Conservation (phyloP, 805 yeast genomes). For the baker's yeast (Saccharomyces cerevisiae) region DNA sequence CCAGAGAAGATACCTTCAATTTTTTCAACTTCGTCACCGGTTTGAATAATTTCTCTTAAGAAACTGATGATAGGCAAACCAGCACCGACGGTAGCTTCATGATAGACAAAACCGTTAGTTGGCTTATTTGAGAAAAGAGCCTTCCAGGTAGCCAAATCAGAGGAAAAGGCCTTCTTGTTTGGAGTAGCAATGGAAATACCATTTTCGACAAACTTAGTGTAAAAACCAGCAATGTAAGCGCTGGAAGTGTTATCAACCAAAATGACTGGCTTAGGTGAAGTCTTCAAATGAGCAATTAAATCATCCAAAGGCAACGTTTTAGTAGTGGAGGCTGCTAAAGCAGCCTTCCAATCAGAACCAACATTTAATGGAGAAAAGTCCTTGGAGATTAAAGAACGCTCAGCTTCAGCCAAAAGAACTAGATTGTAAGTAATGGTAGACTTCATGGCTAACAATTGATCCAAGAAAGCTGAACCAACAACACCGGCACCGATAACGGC, state of each 20-base stretch:
- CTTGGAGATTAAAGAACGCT: slow-evolving; percentile 55
- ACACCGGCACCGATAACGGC: slow-evolving; percentile 87
- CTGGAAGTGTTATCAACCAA: slow-evolving; percentile 92
- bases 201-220: slow-evolving; percentile 61
- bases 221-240: slow-evolving; percentile 63
- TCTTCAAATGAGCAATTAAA: slow-evolving; percentile 53
- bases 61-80: slow-evolving; percentile 92
- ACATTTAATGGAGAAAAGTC: slow-evolving; percentile 64
- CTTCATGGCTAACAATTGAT: slow-evolving; percentile 61
- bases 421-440: slow-evolving; percentile 65
- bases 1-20: slow-evolving; percentile 97
- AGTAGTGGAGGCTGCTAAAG: slow-evolving; percentile 38
- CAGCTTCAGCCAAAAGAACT: slow-evolving; percentile 69
- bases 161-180: slow-evolving; percentile 93
- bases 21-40: slow-evolving; percentile 87
- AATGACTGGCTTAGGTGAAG: slow-evolving; percentile 66
- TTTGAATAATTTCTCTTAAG: slow-evolving; percentile 75
- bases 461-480: slow-evolving; percentile 85
- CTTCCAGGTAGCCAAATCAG: slow-evolving; percentile 68
- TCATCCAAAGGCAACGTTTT: slow-evolving; percentile 45
- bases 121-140: slow-evolving; percentile 55
- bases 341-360: slow-evolving; percentile 46
- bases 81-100: slow-evolving; percentile 98
- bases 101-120: slow-evolving; percentile 69
- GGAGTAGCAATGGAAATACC: slow-evolving; percentile 97